Evolutionary conservation across 1,139 yeast genomes (phyloP).

Genomic region (Pichia terricola): DNA sequence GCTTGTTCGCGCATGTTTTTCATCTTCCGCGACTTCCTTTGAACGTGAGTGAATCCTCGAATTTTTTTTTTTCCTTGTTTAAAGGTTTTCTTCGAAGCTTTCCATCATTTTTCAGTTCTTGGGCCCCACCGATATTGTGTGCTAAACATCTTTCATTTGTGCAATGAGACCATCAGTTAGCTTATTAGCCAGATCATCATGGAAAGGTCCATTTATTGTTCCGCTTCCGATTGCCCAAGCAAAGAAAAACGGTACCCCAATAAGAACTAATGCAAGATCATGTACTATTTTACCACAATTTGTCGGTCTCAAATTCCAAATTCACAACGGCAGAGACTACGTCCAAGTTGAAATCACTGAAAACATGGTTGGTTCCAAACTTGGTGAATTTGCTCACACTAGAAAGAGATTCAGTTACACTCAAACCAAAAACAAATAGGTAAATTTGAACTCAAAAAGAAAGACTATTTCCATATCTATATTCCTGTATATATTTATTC

Average conservation of each 20-base stretch:
- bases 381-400: conserved; percentile 94
- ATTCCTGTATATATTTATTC: conserved; percentile 2
- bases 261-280: conserved; percentile 87
- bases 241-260: conserved; percentile 67
- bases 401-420: conserved; percentile 80
- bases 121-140: too few species aligned
- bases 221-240: conserved; percentile 90
- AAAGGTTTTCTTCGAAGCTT: too few species aligned
- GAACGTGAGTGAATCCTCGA: too few species aligned
- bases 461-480: conserved; percentile 4
- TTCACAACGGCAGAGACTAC: conserved; percentile 92
- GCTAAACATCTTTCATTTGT: too few species aligned
- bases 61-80: too few species aligned
- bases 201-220: conserved; percentile 91
- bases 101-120: too few species aligned
- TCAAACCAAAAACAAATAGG: conserved; percentile 49
- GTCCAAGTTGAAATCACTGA: conserved; percentile 82
- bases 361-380: conserved; percentile 95
- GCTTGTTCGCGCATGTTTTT: neutral
- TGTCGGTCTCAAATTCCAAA: conserved; percentile 88
- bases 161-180: conserved; percentile 57
- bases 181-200: conserved; percentile 60
- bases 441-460: too few species aligned
- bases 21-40: neutral
- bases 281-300: conserved; percentile 93